These are phyloP conservation scores for Hemileccinum rubropunctum DNA, from an alignment of 768 basidiomycete genomes.

Conservation along the genomic window DNA sequence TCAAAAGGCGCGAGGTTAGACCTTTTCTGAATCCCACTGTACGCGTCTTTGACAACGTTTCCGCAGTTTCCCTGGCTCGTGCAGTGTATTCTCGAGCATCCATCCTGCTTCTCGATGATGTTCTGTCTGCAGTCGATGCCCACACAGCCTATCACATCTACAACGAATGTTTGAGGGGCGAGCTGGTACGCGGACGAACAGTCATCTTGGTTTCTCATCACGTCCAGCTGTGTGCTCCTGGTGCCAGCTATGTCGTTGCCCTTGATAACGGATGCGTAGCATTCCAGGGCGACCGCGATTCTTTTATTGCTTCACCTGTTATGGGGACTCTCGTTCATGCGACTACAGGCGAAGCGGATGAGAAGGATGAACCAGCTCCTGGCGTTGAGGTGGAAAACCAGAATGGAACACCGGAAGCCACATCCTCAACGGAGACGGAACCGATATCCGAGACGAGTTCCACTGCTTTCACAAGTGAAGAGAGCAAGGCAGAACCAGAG, in stretches of 20 bases:
- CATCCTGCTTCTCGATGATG: slow-evolving; percentile 81
- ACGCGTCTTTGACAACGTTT: background rate
- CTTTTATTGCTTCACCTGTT: slow-evolving; percentile 65
- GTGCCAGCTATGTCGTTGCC: slow-evolving; percentile 78
- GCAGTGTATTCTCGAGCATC: slow-evolving; percentile 90
- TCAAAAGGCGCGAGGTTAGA: slow-evolving; percentile 62
- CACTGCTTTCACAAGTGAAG: slow-evolving; percentile 37
- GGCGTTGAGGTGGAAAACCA: slow-evolving; percentile 2
- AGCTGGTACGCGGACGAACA: slow-evolving; percentile 75
- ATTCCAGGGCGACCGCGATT: slow-evolving; percentile 65
- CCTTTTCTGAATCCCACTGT: background rate
- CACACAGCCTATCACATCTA: slow-evolving; percentile 83
- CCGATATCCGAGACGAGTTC: slow-evolving; percentile 42
- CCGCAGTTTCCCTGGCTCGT: slow-evolving; percentile 67
- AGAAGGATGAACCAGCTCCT: slow-evolving; percentile 37
- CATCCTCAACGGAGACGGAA: slow-evolving; percentile 20
- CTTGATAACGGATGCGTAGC: slow-evolving; percentile 68
- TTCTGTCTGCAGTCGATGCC: slow-evolving; percentile 73
- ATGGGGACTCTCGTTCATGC: slow-evolving; percentile 68
- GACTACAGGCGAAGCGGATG: slow-evolving; percentile 35
- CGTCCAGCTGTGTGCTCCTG: slow-evolving; percentile 81
- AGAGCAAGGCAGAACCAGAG: slow-evolving; percentile 34
- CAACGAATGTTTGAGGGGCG: slow-evolving; percentile 74
- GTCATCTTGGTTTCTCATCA: slow-evolving; percentile 92
- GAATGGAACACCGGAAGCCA: slow-evolving; percentile 16